Base-by-base conservation (phyloP, 306 rosid species). In the Fragaria iinumae region DNA sequence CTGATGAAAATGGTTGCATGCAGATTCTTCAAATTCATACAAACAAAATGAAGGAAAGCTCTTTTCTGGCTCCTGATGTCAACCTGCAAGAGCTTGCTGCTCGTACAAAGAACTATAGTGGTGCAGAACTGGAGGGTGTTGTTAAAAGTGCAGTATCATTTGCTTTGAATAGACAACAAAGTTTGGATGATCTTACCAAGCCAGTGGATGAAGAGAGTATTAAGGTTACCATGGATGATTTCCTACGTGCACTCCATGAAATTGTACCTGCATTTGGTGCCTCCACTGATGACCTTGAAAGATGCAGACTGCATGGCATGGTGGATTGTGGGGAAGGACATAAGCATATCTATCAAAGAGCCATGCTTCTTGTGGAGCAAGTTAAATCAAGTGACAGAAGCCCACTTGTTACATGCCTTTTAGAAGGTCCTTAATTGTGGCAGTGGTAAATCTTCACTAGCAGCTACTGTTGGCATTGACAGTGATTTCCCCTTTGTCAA, bases 71-170 rank as follows among this genome's bases (percentile, higher is more conserved):
- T 79, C 87, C 97, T 68, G 99, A 95, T 81, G 88, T 95, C 74
- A 88, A 92, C 80, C 98, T 95, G 80, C 89, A 81, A 86, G 98
- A 89, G 80, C 97, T 95, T 86, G 99, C 99, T 84, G 98, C 99
- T 75, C 92, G 98, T 73, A 92, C 98, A 7, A 96, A 96, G 84
- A 96, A 96, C 81, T 96, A 80, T 66, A 96, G 99, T 78, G 99
- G 99, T 91, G 99, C 98, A 20, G 99, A 96, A 89, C 96, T 96
- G 79, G 98, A 96, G 88, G 99, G 99, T 83, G 99, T 96, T 82
- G 99, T 96, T 44, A 96, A 92, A 90, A 96, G 98, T 91, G 99
- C 99, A 38, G 99, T 96, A 44, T 96, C 99, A 73, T 96, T 71
- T 84, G 98, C 99, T 76, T 91, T 96, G 77, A 92, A 96, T 87